These are phyloP conservation scores for Takashimella tepidaria DNA, from an alignment of 1,284 basidiomycete genomes.

Conservation along the genomic window DNA sequence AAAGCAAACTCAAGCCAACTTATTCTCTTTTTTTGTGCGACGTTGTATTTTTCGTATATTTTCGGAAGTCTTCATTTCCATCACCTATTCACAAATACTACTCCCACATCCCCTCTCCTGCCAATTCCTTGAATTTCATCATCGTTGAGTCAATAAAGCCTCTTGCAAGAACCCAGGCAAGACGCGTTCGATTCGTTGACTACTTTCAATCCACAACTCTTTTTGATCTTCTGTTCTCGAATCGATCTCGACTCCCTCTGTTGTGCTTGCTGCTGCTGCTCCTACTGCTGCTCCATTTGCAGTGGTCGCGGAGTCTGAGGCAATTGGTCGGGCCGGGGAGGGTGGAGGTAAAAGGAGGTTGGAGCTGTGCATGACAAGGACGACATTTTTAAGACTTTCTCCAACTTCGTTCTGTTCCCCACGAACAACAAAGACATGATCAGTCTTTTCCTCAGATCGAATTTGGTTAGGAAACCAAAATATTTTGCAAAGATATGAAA, in stretches of 20 bases:
- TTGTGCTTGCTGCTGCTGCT: constrained; percentile 26
- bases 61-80: too few species aligned
- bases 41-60: too few species aligned
- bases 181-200: constrained; percentile 79
- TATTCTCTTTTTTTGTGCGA: too few species aligned
- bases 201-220: constrained; percentile 74
- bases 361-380: constrained; percentile 91
- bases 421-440: constrained; percentile 8
- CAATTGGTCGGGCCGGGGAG: constrained; percentile 24
- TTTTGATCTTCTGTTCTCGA: constrained; percentile 63
- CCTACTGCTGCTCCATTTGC: constrained; percentile 34
- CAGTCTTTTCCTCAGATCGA: neutral
- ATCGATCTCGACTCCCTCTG: too few species aligned
- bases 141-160: constrained; percentile 12
- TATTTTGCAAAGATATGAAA: neutral
- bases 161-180: constrained; percentile 79
- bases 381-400: constrained; percentile 93
- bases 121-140: too few species aligned
- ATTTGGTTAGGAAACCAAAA: too few species aligned
- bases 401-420: constrained; percentile 77
- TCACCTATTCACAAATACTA: too few species aligned
- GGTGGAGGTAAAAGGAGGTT: constrained; percentile 70
- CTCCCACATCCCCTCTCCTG: too few species aligned
- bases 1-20: too few species aligned
- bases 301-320: constrained; percentile 41